Percentiles rank a stretch among this genome's conserved stretches.
phyloP scores from a whole-genome alignment of 2,329 filamentous ascomycete species.

The Beauveria pseudobassiana region DNA sequence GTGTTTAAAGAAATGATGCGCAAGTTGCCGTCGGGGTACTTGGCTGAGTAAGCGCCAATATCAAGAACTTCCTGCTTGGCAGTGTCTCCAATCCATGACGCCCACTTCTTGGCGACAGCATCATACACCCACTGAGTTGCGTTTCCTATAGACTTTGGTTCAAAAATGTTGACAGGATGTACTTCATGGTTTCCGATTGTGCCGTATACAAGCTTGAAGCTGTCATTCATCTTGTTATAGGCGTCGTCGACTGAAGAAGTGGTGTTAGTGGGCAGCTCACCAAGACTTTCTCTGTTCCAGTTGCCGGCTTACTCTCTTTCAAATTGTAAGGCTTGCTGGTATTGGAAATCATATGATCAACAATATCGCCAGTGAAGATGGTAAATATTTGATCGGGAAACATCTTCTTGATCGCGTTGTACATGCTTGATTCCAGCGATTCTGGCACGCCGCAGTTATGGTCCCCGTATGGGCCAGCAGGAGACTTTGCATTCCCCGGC shows the following conservation, averaged over 20 bases:
- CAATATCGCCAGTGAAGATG: slow-evolving; percentile 53
- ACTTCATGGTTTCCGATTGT: slow-evolving; percentile 52
- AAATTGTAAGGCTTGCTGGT: slow-evolving; percentile 30
- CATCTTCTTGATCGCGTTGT: slow-evolving; percentile 39
- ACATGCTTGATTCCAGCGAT: slow-evolving; percentile 47
- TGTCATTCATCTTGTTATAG: slow-evolving; percentile 37
- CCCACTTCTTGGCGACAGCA: slow-evolving; percentile 38
- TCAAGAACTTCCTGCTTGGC: slow-evolving; percentile 25
- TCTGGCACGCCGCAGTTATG: slow-evolving; percentile 45
- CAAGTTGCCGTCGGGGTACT: slow-evolving; percentile 38
- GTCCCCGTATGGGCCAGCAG: slow-evolving; percentile 46
- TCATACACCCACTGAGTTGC: slow-evolving; percentile 47
- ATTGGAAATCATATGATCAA: slow-evolving; percentile 45
- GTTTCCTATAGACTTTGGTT: slow-evolving; percentile 31
- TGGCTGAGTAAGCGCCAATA: slow-evolving; percentile 44
- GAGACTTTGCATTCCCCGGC: slow-evolving; percentile 38
- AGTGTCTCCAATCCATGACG: slow-evolving; percentile 35
- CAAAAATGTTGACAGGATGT: slow-evolving; percentile 44
- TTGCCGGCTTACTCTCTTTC: slow-evolving; percentile 20
- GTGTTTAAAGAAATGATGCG: slow-evolving; percentile 53
- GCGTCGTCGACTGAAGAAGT: slow-evolving; percentile 31
- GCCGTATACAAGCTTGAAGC: slow-evolving; percentile 40
- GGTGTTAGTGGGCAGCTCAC: slow-evolving; percentile 14
- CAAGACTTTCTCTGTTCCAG: background rate
- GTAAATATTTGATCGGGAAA: slow-evolving; percentile 42